phyloP scores from a whole-genome alignment of 2,329 filamentous ascomycete genomes.

The Sporothrix dimorphospora region DNA sequence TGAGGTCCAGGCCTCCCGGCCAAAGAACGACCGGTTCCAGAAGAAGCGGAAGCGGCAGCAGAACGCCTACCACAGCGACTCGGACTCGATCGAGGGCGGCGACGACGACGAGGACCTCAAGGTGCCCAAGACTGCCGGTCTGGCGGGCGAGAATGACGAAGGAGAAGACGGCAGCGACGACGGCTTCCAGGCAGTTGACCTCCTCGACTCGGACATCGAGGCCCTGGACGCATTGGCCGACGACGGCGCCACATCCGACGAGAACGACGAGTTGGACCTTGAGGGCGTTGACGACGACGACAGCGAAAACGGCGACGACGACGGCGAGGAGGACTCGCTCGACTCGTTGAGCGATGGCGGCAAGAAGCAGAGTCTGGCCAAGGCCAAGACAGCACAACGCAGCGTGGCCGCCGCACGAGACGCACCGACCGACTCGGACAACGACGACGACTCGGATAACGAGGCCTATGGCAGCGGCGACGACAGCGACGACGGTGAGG shows the following conservation, averaged over 20 bases:
- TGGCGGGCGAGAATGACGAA: constrained; percentile 54
- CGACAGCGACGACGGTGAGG: constrained; percentile 41
- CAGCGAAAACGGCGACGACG: constrained; percentile 41
- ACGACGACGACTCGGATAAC: constrained; percentile 45
- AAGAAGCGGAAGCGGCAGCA: constrained; percentile 57
- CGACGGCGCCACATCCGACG: constrained; percentile 43
- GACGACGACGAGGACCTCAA: constrained; percentile 41
- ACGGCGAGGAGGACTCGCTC: constrained; percentile 45
- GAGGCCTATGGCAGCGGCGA: constrained; percentile 40
- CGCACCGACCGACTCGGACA: constrained; percentile 41
- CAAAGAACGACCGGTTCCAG: constrained; percentile 18
- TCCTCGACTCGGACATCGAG: constrained; percentile 61
- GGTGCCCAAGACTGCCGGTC: constrained; percentile 45
- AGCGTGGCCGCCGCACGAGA: constrained; percentile 24
- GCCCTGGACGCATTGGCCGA: constrained; percentile 58
- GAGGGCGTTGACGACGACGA: background rate
- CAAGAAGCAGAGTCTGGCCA: constrained; percentile 46
- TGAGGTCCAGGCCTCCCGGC: constrained; percentile 4
- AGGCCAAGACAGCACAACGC: background rate
- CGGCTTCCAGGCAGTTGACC: constrained; percentile 55
- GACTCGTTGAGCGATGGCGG: constrained; percentile 39
- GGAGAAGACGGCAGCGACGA: constrained; percentile 42
- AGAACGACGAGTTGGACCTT: constrained; percentile 39
- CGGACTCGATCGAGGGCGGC: constrained; percentile 46
- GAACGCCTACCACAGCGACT: constrained; percentile 53